Evolutionary conservation across 1,139 yeast genomes (phyloP), one percentile per base, ranked within the genome.

Genomic region (Geotrichum phurueaensis): DNA sequence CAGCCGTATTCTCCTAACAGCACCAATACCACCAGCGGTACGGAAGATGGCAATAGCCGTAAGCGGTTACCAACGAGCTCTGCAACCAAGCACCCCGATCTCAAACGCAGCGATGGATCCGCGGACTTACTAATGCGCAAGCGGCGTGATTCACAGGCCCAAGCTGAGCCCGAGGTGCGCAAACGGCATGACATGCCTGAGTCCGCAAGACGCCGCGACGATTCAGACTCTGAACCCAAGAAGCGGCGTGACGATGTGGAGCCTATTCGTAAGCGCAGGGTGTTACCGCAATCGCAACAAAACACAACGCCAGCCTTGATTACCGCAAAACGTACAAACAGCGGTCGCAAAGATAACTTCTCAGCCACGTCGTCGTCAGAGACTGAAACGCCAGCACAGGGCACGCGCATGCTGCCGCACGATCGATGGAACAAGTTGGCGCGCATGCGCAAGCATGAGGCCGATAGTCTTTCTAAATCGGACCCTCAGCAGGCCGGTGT

Each of bases 401-500:
- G 10, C 18, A 15, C 47, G 3, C 47, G 47, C 20, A 39, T 39
- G 47, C 20, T 39, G 22, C 47, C 47, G 18, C 47, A 39, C 20
- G 25, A 69, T 69, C 68, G 68, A 47, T 73, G 77, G 75, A 66
- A 67, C 22, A 69, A 66, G 39, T 66, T 64, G 22, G 77, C 73
- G 2, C 68, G 73, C 31, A 66, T 69, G 23, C 67, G 67, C 62
- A 72, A 73, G 58, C 75, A 72, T 63, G 74, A 70, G 50, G 69
- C 76, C 7, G 77, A 75, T 62, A 61, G 64, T 12, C 70, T 25
- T 13, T 15, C 69, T 7, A 61, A 63, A 6, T 60, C 64, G 20
- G 63, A 66, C 20, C 62, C 69, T 47, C 51, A 23, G 31, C 27
- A 23, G 31, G 74, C 75, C 0, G 68, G 69, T 4, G 70, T 72